Percentiles rank a stretch among this genome's conserved stretches.
phyloP scores from a whole-genome alignment of 2,329 filamentous ascomycete species.

The Penicillium vulpinum region DNA sequence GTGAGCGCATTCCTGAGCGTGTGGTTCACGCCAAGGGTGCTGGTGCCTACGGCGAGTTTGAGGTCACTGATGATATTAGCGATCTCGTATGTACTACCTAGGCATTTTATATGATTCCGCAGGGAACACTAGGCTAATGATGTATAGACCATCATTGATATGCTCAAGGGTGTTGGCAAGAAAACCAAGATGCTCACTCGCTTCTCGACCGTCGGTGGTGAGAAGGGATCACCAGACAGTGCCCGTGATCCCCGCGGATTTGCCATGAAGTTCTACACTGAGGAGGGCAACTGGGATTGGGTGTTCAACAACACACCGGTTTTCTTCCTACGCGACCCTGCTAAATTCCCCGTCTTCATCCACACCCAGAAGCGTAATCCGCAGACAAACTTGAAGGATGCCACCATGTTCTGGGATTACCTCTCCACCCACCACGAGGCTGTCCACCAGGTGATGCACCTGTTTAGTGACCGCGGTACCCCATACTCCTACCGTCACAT shows the following conservation, averaged over 20 bases:
- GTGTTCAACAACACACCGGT: constrained; percentile 74
- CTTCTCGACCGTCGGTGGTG: constrained; percentile 75
- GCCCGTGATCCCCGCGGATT: constrained; percentile 73
- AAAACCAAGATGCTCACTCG: constrained; percentile 66
- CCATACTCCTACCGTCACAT: constrained; percentile 66
- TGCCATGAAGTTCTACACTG: constrained; percentile 70
- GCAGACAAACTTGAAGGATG: constrained; percentile 67
- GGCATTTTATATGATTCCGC: background rate
- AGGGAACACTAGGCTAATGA: background rate
- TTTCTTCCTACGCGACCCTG: constrained; percentile 73
- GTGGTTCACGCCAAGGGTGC: constrained; percentile 47
- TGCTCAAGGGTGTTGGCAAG: constrained; percentile 64
- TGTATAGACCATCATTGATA: constrained; percentile 42
- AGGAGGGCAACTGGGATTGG: constrained; percentile 72
- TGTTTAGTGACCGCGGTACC: constrained; percentile 67
- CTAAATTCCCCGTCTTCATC: constrained; percentile 72
- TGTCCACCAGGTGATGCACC: constrained; percentile 64
- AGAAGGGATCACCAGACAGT: constrained; percentile 69
- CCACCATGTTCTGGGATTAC: constrained; percentile 70
- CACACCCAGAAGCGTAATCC: constrained; percentile 75
- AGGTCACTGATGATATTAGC: constrained; percentile 52
- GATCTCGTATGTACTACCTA: constrained; percentile 40
- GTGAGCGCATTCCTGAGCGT: constrained; percentile 44
- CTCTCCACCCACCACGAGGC: constrained; percentile 62
- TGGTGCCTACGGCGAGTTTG: constrained; percentile 46